A percentile compares a stretch with the other conserved stretches of the same genome.
These are phyloP conservation scores for Spinellus fusiger DNA, from an alignment of 192 early-diverging fungal genomes.

Conservation along the genomic window DNA sequence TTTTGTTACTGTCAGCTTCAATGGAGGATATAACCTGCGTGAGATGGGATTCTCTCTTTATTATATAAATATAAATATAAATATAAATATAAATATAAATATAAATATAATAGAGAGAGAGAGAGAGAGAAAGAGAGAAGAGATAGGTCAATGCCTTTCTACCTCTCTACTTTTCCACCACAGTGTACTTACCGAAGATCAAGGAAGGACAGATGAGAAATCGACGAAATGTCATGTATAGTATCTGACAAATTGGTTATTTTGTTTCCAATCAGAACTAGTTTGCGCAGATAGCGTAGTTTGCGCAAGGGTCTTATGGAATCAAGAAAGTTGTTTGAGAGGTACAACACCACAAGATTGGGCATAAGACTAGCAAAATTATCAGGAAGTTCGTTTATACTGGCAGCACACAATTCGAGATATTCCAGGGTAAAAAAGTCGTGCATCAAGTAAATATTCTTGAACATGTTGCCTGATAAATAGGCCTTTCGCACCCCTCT, in stretches of 20 bases:
- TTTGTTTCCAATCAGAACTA: slow-evolving; percentile 41
- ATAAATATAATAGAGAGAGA: no score
- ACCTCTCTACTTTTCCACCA: not conserved
- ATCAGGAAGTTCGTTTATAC: slow-evolving; percentile 33
- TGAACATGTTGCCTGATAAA: slow-evolving; percentile 32
- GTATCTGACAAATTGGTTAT: slow-evolving; percentile 30
- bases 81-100: not conserved
- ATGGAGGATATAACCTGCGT: not conserved
- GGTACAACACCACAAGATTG: slow-evolving; percentile 32
- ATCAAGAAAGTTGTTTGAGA: slow-evolving; percentile 36
- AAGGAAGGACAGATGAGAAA: slow-evolving; percentile 12
- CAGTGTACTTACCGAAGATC: slow-evolving; percentile 17
- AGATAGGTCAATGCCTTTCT: no score
- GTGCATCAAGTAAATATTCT: slow-evolving; percentile 27
- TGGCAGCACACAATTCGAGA: slow-evolving; percentile 37
- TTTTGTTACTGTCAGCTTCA: not conserved
- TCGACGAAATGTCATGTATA: not conserved
- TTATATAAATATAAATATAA: not conserved
- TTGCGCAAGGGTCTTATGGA: slow-evolving; percentile 32
- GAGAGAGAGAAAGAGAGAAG: no score
- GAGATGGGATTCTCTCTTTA: slow-evolving; percentile 12
- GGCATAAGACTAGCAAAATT: slow-evolving; percentile 36
- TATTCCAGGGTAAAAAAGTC: slow-evolving; percentile 42
- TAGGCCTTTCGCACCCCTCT: slow-evolving; percentile 18
- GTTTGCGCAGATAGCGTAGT: slow-evolving; percentile 28